Evolutionary conservation across 1,139 yeast species (phyloP).

Genomic region (Hanseniaspora uvarum): DNA sequence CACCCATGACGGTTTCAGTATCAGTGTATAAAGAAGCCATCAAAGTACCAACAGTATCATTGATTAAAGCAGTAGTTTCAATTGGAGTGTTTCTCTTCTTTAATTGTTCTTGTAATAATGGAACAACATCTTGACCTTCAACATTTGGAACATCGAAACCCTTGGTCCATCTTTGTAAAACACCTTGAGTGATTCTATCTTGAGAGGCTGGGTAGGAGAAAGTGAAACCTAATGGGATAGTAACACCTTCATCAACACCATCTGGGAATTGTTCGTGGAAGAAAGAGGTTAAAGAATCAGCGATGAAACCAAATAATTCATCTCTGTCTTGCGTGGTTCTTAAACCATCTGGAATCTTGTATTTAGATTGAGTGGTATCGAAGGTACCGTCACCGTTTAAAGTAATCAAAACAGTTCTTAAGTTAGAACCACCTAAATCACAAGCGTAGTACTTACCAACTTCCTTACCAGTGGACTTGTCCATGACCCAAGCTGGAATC

Average conservation of each 20-base stretch:
- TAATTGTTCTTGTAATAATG: conserved; percentile 73
- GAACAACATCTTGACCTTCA: conserved; percentile 90
- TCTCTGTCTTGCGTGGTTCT: conserved; percentile 66
- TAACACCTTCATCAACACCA: conserved; percentile 36
- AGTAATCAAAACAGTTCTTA: conserved; percentile 77
- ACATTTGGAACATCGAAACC: conserved; percentile 91
- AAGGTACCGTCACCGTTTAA: conserved; percentile 70
- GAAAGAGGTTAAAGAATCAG: conserved; percentile 60
- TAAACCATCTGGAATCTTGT: conserved; percentile 58
- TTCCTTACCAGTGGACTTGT: conserved; percentile 84
- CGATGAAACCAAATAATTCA: conserved; percentile 76
- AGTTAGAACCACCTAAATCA: conserved; percentile 91
- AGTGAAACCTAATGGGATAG: conserved; percentile 82
- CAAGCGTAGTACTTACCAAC: conserved; percentile 82
- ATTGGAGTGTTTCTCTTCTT: conserved; percentile 60
- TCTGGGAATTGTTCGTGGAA: conserved; percentile 52
- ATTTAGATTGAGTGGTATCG: conserved; percentile 75
- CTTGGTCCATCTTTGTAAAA: conserved; percentile 94
- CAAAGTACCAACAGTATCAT: conserved; percentile 94
- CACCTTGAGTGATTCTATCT: conserved; percentile 69
- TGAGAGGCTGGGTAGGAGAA: conserved; percentile 91
- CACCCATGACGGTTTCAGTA: conserved; percentile 81
- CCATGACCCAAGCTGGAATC: conserved; percentile 96
- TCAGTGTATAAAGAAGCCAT: conserved; percentile 93
- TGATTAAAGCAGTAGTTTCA: conserved; percentile 80